These are phyloP conservation scores for Cryptosporidium canis DNA, from an alignment of 169 alveolate genomes.

Conservation along the genomic window DNA sequence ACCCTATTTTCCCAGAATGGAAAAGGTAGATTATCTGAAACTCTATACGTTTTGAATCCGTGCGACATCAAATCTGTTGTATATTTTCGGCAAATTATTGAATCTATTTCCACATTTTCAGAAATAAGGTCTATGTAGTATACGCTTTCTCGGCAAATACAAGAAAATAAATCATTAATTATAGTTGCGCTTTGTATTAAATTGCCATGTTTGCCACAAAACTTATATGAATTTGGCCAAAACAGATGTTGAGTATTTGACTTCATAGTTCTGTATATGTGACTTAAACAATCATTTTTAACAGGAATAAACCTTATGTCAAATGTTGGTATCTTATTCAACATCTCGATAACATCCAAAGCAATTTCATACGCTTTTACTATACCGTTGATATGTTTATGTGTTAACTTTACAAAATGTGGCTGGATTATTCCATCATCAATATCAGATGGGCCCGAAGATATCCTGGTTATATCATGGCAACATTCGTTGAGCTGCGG, in stretches of 20 bases:
- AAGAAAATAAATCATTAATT: constrained; percentile 35
- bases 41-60: constrained; percentile 7
- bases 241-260: background rate
- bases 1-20: constrained; percentile 30
- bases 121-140: constrained; percentile 8
- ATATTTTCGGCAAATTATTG: background rate
- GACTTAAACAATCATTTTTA: constrained; percentile 42
- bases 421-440: background rate
- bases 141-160: constrained; percentile 7
- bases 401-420: constrained; percentile 6
- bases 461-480: background rate
- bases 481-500: background rate
- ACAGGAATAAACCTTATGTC: constrained; percentile 65
- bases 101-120: background rate
- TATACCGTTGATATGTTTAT: constrained; percentile 30
- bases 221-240: constrained; percentile 14
- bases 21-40: constrained; percentile 3
- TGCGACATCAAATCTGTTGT: background rate
- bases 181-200: constrained; percentile 22
- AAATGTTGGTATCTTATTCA: constrained; percentile 54
- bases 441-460: background rate
- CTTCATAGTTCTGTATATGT: constrained; percentile 31
- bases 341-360: constrained; percentile 38
- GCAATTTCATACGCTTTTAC: constrained; percentile 73
- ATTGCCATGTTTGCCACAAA: constrained; percentile 50